These are phyloP conservation scores for Fusarium annulatum DNA, from an alignment of 2,329 filamentous ascomycete species.

Conservation along the genomic window DNA sequence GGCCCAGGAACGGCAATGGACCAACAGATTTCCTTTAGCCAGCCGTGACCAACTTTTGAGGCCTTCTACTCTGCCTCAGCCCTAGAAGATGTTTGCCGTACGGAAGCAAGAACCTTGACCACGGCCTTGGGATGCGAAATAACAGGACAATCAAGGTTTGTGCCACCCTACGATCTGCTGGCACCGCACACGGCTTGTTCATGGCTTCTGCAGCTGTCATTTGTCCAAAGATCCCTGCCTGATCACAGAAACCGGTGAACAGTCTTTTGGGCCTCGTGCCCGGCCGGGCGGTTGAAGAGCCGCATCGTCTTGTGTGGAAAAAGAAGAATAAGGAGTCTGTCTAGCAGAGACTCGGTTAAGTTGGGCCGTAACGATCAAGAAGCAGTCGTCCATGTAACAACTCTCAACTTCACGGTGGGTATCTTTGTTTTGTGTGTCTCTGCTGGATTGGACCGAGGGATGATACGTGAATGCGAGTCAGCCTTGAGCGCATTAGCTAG, in stretches of 20 bases:
- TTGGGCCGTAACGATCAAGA: constrained; percentile 4
- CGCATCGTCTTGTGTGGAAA: constrained; percentile 1
- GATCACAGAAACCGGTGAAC: constrained; percentile 18
- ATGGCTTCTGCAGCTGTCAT: constrained; percentile 22
- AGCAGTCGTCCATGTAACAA: not conserved
- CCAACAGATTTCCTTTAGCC: constrained; percentile 13
- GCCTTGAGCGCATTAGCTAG: constrained; percentile 19
- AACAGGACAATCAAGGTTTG: constrained; percentile 11
- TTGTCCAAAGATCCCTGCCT: constrained; percentile 32
- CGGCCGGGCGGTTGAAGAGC: constrained; percentile 16
- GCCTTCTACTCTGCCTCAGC: constrained; percentile 23
- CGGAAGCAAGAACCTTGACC: constrained; percentile 14
- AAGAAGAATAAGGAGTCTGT: constrained; percentile 1
- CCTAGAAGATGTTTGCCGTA: constrained; percentile 9
- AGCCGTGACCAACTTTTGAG: constrained; percentile 36
- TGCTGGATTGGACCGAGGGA: constrained; percentile 24
- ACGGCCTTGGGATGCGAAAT: constrained; percentile 23
- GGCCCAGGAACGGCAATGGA: constrained; percentile 8
- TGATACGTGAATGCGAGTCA: constrained; percentile 32
- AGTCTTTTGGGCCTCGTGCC: not conserved
- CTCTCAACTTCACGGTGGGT: constrained; percentile 25
- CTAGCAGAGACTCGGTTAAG: constrained; percentile 8
- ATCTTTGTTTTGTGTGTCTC: constrained; percentile 27
- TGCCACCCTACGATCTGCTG: constrained; percentile 34
- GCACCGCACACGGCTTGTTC: constrained; percentile 42